A percentile compares a stretch with the other conserved stretches of the same genome.
These are phyloP conservation scores for Kazachstania taianensis DNA, from an alignment of 805 yeast species.

Conservation along the genomic window DNA sequence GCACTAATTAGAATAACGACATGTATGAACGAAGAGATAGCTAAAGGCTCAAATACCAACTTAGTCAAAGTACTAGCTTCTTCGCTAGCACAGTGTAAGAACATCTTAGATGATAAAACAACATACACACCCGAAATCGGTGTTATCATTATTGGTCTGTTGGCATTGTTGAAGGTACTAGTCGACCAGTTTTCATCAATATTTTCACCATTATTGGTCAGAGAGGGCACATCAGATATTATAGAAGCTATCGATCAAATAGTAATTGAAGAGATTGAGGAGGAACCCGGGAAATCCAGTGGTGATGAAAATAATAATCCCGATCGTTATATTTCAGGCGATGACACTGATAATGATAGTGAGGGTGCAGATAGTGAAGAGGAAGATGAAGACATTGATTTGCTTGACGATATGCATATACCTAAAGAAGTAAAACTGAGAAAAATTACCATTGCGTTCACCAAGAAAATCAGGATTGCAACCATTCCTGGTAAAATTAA, in stretches of 20 bases:
- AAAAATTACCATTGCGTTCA: slow-evolving; percentile 15
- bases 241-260: neutral
- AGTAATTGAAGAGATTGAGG: slow-evolving; percentile 8
- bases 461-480: slow-evolving; percentile 5
- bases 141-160: slow-evolving; percentile 40
- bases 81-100: slow-evolving; percentile 45
- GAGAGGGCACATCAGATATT: slow-evolving; percentile 51
- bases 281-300: no score
- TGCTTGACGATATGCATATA: slow-evolving; percentile 25
- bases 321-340: no score
- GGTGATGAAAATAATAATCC: no score
- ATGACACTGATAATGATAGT: slow-evolving; percentile 13
- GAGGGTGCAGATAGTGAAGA: slow-evolving; percentile 17
- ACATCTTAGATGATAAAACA: slow-evolving; percentile 16
- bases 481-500: slow-evolving; percentile 6
- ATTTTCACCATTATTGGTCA: slow-evolving; percentile 43
- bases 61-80: slow-evolving; percentile 49
- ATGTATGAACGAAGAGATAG: slow-evolving; percentile 29
- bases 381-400: slow-evolving; percentile 25
- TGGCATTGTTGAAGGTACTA: slow-evolving; percentile 38
- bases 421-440: slow-evolving; percentile 25
- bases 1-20: slow-evolving; percentile 43
- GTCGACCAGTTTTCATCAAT: slow-evolving; percentile 34
- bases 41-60: slow-evolving; percentile 27
- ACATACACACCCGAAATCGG: slow-evolving; percentile 27